A percentile compares a stretch with the other conserved stretches of the same genome.
Evolutionary conservation across 495 filamentous ascomycete species (phyloP).

Genomic region (Penicillium parvum): DNA sequence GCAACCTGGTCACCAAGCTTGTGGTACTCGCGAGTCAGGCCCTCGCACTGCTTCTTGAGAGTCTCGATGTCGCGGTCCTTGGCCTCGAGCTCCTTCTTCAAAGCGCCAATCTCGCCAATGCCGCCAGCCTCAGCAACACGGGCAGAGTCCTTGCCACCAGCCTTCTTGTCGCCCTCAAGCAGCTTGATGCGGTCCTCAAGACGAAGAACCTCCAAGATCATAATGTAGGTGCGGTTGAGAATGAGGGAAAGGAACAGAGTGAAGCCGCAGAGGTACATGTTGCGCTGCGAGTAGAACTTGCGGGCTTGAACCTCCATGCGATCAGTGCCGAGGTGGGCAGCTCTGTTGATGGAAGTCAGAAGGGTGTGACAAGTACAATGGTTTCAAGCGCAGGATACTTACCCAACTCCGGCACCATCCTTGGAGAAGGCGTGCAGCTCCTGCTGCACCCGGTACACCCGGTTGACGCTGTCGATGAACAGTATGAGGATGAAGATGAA

Average conservation of each 20-base stretch:
- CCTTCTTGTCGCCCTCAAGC: conserved; percentile 72
- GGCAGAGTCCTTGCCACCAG: conserved; percentile 64
- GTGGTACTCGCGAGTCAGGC: conserved; percentile 75
- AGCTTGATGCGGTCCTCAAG: conserved; percentile 90
- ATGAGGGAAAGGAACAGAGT: conserved; percentile 98
- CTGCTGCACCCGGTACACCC: conserved; percentile 92
- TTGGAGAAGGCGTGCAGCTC: conserved; percentile 65
- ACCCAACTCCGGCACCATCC: conserved; percentile 44
- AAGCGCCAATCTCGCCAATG: conserved; percentile 67
- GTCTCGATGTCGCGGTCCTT: conserved; percentile 73
- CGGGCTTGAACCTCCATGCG: conserved; percentile 97
- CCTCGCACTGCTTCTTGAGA: conserved; percentile 80
- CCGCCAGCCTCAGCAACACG: conserved; percentile 61
- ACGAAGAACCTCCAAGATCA: conserved; percentile 91
- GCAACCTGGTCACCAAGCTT: conserved; percentile 72
- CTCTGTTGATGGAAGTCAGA: conserved; percentile 41
- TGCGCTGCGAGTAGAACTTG: conserved; percentile 99
- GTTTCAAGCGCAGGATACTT: conserved; percentile 11
- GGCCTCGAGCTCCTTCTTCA: conserved; percentile 66
- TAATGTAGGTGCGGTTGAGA: conserved; percentile 96
- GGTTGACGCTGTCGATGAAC: conserved; percentile 98
- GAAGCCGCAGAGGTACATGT: conserved; percentile 99
- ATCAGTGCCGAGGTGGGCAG: conserved; percentile 74
- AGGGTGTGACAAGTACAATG: conserved; percentile 9
- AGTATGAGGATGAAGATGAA: conserved; percentile 98